Evolutionary conservation across 1,139 yeast species (phyloP).

Genomic region (Yamadazyma trypodendri): DNA sequence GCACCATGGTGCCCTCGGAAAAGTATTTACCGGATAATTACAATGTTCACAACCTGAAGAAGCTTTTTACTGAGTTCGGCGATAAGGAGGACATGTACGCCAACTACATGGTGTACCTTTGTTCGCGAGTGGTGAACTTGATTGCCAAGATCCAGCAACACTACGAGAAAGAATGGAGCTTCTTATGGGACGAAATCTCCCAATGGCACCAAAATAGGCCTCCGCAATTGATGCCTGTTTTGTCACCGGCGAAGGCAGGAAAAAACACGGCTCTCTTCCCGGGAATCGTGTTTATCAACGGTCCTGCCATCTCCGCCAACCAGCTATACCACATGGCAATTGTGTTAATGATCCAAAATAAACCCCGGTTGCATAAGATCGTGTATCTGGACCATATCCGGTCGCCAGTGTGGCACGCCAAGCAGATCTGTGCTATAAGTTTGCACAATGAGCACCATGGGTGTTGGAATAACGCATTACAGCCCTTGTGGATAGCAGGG

Average conservation of each 20-base stretch:
- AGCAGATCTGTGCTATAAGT: constrained; percentile 36
- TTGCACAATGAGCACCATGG: constrained; percentile 31
- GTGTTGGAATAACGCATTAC: constrained; percentile 39
- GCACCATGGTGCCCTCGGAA: constrained; percentile 29
- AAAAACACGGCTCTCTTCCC: constrained; percentile 32
- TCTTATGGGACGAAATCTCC: constrained; percentile 31
- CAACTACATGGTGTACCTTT: constrained; percentile 36
- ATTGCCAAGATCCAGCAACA: constrained; percentile 19
- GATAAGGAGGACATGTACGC: constrained; percentile 36
- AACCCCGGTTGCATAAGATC: constrained; percentile 29
- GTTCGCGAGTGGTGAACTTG: constrained; percentile 32
- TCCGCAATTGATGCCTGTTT: constrained; percentile 25
- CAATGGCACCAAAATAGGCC: constrained; percentile 36
- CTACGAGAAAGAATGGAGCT: constrained; percentile 34
- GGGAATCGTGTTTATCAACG: constrained; percentile 30
- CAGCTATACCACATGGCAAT: constrained; percentile 41
- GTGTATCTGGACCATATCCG: constrained; percentile 14
- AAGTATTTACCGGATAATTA: constrained; percentile 31
- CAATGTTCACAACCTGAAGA: constrained; percentile 21
- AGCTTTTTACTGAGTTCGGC: constrained; percentile 19
- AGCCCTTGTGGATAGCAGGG: constrained; percentile 42
- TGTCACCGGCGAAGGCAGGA: constrained; percentile 25
- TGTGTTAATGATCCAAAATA: constrained; percentile 36
- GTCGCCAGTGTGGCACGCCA: constrained; percentile 41
- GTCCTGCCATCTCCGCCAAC: constrained; percentile 38